Base-by-base conservation (phyloP, 2,329 filamentous ascomycete species). In the Penicillium sp. region DNA sequence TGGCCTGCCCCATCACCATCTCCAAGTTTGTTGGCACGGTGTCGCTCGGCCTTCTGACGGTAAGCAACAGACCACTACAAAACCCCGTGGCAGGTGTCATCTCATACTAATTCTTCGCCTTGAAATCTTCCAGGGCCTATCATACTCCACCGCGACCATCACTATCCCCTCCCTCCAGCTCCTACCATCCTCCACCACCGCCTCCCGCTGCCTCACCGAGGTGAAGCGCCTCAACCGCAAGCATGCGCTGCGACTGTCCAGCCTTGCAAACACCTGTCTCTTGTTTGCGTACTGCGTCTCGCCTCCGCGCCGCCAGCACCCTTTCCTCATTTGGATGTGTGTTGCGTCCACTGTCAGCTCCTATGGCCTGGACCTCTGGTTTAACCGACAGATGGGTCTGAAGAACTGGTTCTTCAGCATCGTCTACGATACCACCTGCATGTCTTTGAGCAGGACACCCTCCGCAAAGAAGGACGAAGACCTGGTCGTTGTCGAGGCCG, bases 21-120 rank as follows among this genome's bases (percentile, higher is more conserved):
- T 87, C 90, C 80, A 97, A 98, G 81, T 96, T 97, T 75, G 89
- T 97, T 67, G 94, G 94, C 71, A 96, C 92, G 53, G 86, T 96
- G 66, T 94, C 90, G 69, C 84, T 97, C 58, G 94, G 94, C 63
- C 84, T 97, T 58, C 79, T 96, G 75, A 96, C 92, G 60, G 92
- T 96, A 85, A 70, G 89, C 81, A 22, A 22, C 22, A 13, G 33
- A 52, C n/a, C 39, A 22, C 47, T 7, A 13, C 33, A 50, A 16
- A 37, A 6, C 13, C 47, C 7, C 6, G 33, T 5, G 13, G 11
- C 3, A 16, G 13, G 18, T 36, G 16, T n/a, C 49, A 35, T n/a
- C 43, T 18, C 49, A 24, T 24, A 40, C 61, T 68, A 57, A 67
- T 55, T 35, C 43, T n/a, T 57, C 50, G 40, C 19, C 31, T 19